Evolutionary conservation across 208 protist species (phyloP).

Genomic region (Wallacemonas sp.): DNA sequence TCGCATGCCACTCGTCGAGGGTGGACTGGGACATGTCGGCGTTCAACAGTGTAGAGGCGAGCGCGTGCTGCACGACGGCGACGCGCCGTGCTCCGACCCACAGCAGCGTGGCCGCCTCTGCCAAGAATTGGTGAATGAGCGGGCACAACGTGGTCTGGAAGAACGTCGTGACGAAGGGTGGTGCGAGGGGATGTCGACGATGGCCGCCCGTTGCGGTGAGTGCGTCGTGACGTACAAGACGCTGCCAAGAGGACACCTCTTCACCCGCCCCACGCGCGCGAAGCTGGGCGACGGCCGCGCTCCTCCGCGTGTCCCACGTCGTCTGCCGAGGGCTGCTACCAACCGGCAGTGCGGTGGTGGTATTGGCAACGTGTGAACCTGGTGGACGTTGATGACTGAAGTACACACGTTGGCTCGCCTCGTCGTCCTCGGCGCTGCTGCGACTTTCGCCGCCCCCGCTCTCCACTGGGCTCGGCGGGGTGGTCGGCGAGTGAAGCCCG

Average conservation of each 20-base stretch:
- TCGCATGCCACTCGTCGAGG: not conserved
- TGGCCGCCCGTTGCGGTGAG: not conserved
- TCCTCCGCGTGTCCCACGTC: not conserved
- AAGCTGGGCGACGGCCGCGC: not conserved
- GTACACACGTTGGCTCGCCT: not conserved
- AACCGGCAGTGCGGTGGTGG: too few relatives aligned
- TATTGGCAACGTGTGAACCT: not conserved
- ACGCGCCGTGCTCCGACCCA: not conserved
- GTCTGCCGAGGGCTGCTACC: too few relatives aligned
- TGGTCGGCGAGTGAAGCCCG: not conserved
- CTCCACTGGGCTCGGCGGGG: not conserved
- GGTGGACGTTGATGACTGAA: slow-evolving; percentile 4
- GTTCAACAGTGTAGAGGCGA: not conserved
- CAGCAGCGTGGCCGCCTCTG: not conserved
- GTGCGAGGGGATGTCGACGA: not conserved
- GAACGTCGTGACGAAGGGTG: too few relatives aligned
- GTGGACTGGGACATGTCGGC: not conserved
- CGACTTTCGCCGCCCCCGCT: not conserved
- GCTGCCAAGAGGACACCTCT: slow-evolving; percentile 3
- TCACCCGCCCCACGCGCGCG: not conserved
- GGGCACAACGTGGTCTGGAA: not conserved
- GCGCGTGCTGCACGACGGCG: not conserved
- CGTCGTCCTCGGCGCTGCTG: not conserved
- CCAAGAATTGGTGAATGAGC: slow-evolving; percentile 2
- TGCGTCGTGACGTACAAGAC: not conserved